Percentiles rank a stretch among this genome's conserved stretches.
Evolutionary conservation across 1,284 basidiomycete species (phyloP).

Genomic region (Wolfiporia cocos): DNA sequence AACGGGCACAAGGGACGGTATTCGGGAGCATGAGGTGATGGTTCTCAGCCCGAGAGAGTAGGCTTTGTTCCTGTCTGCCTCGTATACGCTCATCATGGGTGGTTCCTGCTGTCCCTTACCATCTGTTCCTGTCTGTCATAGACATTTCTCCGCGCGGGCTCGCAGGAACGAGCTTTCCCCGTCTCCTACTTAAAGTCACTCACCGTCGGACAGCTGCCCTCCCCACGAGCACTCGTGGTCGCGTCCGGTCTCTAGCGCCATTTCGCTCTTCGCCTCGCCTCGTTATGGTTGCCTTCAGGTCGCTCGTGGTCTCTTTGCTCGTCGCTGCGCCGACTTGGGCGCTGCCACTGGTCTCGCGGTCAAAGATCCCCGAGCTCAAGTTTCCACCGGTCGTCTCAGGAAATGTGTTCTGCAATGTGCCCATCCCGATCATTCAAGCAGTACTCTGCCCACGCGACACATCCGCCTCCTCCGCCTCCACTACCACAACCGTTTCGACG

Average conservation of each 20-base stretch:
- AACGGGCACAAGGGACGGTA: conserved; percentile 24
- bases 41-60: no score
- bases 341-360: conserved; percentile 11
- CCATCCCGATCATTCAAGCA: conserved; percentile 34
- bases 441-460: conserved; percentile 35
- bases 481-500: conserved; percentile 33
- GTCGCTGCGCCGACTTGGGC: conserved; percentile 27
- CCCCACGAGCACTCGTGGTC: conserved; percentile 21
- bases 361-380: conserved; percentile 3
- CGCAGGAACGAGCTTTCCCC: conserved; percentile 22
- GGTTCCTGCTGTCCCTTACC: conserved; percentile 23
- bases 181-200: conserved; percentile 21
- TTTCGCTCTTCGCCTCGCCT: no score
- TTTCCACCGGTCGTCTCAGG: conserved; percentile 23
- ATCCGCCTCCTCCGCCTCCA: conserved; percentile 13
- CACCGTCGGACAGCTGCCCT: conserved; percentile 4
- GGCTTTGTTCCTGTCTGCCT: no score
- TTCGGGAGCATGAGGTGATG: no score
- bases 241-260: no score
- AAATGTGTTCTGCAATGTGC: conserved; percentile 37
- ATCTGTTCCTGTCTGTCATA: conserved; percentile 12
- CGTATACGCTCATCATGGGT: no score
- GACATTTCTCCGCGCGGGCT: conserved; percentile 13
- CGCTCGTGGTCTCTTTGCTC: conserved; percentile 29
- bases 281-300: conserved; percentile 33